These are phyloP conservation scores for Agrocybe chaxingu DNA, from an alignment of 768 basidiomycete genomes.

Conservation along the genomic window DNA sequence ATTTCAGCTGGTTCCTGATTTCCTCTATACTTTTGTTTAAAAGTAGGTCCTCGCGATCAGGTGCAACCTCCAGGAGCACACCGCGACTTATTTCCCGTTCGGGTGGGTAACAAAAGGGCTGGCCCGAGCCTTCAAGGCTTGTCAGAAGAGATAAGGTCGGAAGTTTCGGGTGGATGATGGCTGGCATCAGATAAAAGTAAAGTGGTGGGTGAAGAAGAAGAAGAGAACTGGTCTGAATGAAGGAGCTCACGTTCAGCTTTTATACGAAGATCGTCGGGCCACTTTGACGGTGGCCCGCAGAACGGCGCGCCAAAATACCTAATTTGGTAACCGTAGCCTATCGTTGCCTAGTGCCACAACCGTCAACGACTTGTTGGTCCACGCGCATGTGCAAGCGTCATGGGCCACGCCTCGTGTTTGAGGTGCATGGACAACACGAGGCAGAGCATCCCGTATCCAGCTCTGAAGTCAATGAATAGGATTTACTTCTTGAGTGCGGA, in stretches of 20 bases:
- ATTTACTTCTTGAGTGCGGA: no score
- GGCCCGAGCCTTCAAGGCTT: constrained; percentile 3
- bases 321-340: no score
- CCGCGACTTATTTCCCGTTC: constrained; percentile 27
- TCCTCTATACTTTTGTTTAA: constrained; percentile 22
- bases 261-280: no score
- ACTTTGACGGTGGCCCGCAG: no score
- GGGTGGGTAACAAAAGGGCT: constrained; percentile 5
- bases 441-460: no score
- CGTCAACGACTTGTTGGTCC: no score
- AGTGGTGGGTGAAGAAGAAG: neutral
- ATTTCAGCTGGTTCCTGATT: constrained; percentile 27
- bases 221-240: neutral
- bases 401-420: no score
- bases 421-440: no score
- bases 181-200: neutral
- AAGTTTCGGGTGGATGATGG: constrained; percentile 2
- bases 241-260: neutral
- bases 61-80: constrained; percentile 27
- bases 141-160: constrained; percentile 5
- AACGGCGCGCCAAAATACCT: no score
- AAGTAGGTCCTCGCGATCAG: constrained; percentile 31
- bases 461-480: no score
- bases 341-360: no score
- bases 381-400: no score